Evolutionary conservation across 768 basidiomycete species (phyloP), one percentile per base, ranked within the genome.

Genomic region (Kwoniella dendrophila): DNA sequence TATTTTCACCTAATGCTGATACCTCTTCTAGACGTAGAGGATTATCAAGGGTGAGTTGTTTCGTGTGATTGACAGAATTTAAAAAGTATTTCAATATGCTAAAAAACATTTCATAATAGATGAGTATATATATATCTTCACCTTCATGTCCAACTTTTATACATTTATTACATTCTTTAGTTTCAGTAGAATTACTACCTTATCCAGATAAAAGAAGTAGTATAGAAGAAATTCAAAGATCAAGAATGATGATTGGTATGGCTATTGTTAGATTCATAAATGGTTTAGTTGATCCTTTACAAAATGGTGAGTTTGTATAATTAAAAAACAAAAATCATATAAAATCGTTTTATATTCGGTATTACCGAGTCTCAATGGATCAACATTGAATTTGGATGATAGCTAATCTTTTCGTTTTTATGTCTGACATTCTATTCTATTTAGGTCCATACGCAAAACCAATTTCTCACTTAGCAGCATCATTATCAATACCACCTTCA

Each of bases 211-310:
- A 34, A 33, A 27, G n/a, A n/a, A n/a, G n/a, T n/a, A n/a, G 27
- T 3, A 32, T 58, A 0, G 56, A 53, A 22, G 66, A 71, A 1
- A 32, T 57, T 3, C 62, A 70, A 41, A 78, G 82, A 51, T 78
- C 90, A 56, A 85, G 94, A 20, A 88, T 93, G 70, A 85, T 84
- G 62, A 92, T 91, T 77, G 86, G 90, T 8, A 82, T 88, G 26
- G 87, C 92, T 1, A 82, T 96, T 62, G 88, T 94, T 61, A 83
- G 95, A 32, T 85, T 98, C 67, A 90, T 98, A 67, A 99, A 98
- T 70, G 90, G 92, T 1, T 83, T 98, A 36, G 95, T 97, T 6
- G 96, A 99, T 72, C 92, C 94, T 14, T 82, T 96, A 11, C 96
- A 99, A 73, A 83, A 86, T 10, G 91, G 74, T 68, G 29, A 58